Evolutionary conservation across 371 early-diverging fungal species (phyloP).

Genomic region (Rhizopus delemar): DNA sequence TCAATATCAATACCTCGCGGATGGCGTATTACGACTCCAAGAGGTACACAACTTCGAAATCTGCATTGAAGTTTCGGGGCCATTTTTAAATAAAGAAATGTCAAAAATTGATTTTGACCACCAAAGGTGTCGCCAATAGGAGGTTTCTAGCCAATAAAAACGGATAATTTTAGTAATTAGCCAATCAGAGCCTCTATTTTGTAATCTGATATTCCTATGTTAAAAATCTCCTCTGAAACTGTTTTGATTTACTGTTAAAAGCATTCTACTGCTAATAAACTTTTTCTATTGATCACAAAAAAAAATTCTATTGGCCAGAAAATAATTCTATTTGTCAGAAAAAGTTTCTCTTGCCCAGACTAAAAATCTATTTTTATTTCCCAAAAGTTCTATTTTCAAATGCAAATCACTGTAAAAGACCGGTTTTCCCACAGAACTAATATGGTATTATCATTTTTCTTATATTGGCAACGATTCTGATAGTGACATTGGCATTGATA

Average conservation of each 20-base stretch:
- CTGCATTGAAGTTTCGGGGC: constrained; percentile 4
- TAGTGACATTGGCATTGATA: constrained; percentile 50
- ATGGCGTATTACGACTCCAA: constrained; percentile 6
- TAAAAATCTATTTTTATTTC: too few relatives aligned
- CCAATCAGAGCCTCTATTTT: too few relatives aligned
- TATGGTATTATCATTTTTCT: too few relatives aligned
- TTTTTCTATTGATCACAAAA: constrained; percentile 6
- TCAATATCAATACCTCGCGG: constrained; percentile 3
- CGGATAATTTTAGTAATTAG: too few relatives aligned
- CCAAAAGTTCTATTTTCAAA: too few relatives aligned
- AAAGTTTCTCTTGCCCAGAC: not conserved
- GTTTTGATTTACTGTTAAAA: too few relatives aligned
- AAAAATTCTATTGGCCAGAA: constrained; percentile 1
- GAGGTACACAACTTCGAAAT: constrained; percentile 7
- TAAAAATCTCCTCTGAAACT: too few relatives aligned
- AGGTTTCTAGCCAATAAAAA: too few relatives aligned
- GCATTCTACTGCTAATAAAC: constrained; percentile 1
- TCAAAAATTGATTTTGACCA: constrained; percentile 7
- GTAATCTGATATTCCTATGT: too few relatives aligned
- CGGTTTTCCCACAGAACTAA: too few relatives aligned
- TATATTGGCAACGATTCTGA: too few relatives aligned
- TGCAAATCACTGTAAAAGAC: too few relatives aligned
- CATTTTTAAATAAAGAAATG: constrained; percentile 7
- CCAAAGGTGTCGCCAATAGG: not conserved
- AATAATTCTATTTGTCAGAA: constrained; percentile 3